phyloP scores from a whole-genome alignment of 768 basidiomycete species.

The Rhizopogon roseolus region DNA sequence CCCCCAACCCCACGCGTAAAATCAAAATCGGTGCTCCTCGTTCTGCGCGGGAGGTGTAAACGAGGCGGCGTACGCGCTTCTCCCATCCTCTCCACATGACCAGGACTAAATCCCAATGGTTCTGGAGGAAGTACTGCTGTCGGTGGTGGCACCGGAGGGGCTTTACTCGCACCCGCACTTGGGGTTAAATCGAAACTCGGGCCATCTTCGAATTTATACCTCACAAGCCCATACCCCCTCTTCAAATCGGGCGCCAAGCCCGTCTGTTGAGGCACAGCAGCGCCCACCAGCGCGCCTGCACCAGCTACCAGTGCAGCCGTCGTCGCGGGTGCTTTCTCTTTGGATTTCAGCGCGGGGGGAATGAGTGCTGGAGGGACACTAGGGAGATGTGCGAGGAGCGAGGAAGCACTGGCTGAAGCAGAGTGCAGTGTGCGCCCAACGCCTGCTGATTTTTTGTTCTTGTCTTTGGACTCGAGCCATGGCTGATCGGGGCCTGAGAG shows the following conservation, averaged over 20 bases:
- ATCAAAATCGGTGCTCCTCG: constrained; percentile 10
- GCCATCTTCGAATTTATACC: constrained; percentile 32
- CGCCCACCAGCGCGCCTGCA: constrained; percentile 60
- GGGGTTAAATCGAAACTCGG: neutral
- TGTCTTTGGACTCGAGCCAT: constrained; percentile 11
- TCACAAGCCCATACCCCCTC: constrained; percentile 60
- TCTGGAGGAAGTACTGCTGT: neutral
- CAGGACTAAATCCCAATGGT: neutral
- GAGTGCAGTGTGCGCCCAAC: constrained; percentile 16
- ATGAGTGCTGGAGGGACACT: constrained; percentile 12
- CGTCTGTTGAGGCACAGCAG: constrained; percentile 45
- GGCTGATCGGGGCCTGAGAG: constrained; percentile 14
- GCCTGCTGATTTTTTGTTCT: neutral
- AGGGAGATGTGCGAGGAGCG: constrained; percentile 13
- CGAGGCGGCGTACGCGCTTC: neutral
- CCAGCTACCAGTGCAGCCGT: constrained; percentile 65
- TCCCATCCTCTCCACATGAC: neutral
- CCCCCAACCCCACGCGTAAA: neutral
- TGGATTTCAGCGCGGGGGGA: neutral
- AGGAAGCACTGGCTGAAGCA: constrained; percentile 18
- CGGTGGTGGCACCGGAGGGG: neutral
- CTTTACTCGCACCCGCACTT: too few relatives aligned
- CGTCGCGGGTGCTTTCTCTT: constrained; percentile 11
- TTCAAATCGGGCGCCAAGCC: constrained; percentile 54
- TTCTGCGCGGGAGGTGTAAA: constrained; percentile 7